phyloP scores from a whole-genome alignment of 1,284 basidiomycete species.

The Xerocomus amazonicus region DNA sequence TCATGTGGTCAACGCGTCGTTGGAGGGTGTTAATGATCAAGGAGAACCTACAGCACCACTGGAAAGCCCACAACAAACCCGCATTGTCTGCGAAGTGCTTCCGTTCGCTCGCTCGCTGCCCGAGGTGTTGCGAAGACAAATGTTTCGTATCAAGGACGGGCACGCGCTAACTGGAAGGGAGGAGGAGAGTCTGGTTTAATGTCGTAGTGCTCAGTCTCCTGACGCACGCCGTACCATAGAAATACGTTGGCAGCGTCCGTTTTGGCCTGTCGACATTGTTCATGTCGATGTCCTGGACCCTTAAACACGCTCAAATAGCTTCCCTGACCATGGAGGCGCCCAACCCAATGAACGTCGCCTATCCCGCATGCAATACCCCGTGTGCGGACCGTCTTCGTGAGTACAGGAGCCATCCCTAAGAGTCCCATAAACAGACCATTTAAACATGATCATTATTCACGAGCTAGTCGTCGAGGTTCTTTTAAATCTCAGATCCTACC shows the following conservation, averaged over 20 bases:
- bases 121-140: constrained; percentile 13
- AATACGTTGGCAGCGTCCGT: constrained; percentile 8
- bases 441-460: neutral
- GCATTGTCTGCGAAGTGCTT: constrained; percentile 20
- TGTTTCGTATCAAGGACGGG: constrained; percentile 2
- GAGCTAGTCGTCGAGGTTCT: neutral
- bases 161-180: constrained; percentile 19
- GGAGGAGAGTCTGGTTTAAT: constrained; percentile 5
- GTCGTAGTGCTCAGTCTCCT: constrained; percentile 23
- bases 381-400: constrained; percentile 18
- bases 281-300: constrained; percentile 10
- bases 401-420: neutral
- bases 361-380: constrained; percentile 33
- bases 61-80: constrained; percentile 27
- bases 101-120: constrained; percentile 16
- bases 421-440: constrained; percentile 5
- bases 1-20: constrained; percentile 9
- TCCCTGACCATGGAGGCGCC: constrained; percentile 31
- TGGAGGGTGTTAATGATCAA: neutral
- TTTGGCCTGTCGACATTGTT: constrained; percentile 13
- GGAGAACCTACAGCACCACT: constrained; percentile 24
- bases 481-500: neutral
- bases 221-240: neutral
- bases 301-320: constrained; percentile 26
- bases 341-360: constrained; percentile 44